Percentiles rank a stretch among this genome's conserved stretches.
Evolutionary conservation across 345 rosid species (phyloP).

Genomic region (Punica granatum): DNA sequence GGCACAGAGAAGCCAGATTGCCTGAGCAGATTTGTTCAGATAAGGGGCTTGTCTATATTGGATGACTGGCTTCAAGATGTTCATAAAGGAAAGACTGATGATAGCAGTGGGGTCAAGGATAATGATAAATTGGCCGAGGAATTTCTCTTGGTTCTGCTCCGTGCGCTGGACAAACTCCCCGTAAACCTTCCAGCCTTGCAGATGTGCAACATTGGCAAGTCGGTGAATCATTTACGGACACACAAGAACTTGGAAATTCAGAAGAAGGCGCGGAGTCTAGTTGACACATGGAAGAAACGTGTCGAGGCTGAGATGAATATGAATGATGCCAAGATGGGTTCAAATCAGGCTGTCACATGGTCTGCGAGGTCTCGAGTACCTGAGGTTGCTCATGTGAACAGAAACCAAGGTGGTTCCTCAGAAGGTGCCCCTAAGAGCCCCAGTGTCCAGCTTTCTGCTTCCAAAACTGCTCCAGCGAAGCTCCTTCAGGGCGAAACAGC

Average conservation of each 20-base stretch:
- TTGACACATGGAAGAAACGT: constrained; percentile 93
- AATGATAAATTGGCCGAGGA: constrained; percentile 62
- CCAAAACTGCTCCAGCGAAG: constrained; percentile 53
- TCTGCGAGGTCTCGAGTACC: constrained; percentile 56
- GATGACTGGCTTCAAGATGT: constrained; percentile 98
- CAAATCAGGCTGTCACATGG: constrained; percentile 60
- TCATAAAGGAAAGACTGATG: constrained; percentile 78
- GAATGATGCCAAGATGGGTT: constrained; percentile 54
- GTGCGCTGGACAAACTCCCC: constrained; percentile 86
- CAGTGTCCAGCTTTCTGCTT: constrained; percentile 32
- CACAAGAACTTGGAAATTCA: constrained; percentile 80
- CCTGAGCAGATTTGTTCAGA: constrained; percentile 70
- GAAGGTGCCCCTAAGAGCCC: constrained; percentile 59
- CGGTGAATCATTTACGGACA: constrained; percentile 76
- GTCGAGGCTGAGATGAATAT: constrained; percentile 83
- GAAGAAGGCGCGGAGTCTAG: constrained; percentile 83
- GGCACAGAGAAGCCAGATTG: constrained; percentile 82
- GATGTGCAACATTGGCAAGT: constrained; percentile 80
- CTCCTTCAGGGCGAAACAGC: constrained; percentile 38
- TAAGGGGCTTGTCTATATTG: constrained; percentile 69
- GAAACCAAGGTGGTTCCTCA: constrained; percentile 43
- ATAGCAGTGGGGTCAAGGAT: constrained; percentile 55
- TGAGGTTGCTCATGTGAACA: constrained; percentile 50
- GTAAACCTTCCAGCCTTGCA: constrained; percentile 86
- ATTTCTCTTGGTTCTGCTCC: constrained; percentile 63